A percentile compares a stretch with the other conserved stretches of the same genome.
Evolutionary conservation across 176 grass and related monocot genomes (phyloP).

Genomic region (Bothriochloa decipiens): DNA sequence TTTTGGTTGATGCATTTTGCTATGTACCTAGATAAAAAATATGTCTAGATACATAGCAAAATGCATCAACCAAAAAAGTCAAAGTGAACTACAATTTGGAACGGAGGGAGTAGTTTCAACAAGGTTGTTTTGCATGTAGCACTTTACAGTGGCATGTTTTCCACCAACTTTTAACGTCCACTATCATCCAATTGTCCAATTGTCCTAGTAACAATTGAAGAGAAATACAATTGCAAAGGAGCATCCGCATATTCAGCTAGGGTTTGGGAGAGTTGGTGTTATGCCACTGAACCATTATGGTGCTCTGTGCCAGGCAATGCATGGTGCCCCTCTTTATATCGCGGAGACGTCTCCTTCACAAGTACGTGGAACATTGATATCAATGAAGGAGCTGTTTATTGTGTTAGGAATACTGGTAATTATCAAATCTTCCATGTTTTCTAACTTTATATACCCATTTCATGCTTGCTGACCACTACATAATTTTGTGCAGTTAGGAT

Average conservation of each 20-base stretch:
- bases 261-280: not conserved
- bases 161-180: not conserved
- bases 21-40: too few relatives aligned
- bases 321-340: constrained; percentile 94
- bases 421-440: constrained; percentile 15
- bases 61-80: too few relatives aligned
- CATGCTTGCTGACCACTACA: constrained; percentile 29
- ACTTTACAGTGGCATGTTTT: constrained; percentile 4
- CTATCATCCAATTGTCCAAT: not conserved
- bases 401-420: constrained; percentile 95
- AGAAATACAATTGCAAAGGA: constrained; percentile 24
- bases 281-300: constrained; percentile 29
- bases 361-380: constrained; percentile 97
- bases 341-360: constrained; percentile 88
- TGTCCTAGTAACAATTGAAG: constrained; percentile 3
- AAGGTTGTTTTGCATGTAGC: not conserved
- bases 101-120: not conserved
- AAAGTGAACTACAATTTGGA: too few relatives aligned
- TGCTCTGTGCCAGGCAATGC: constrained; percentile 82
- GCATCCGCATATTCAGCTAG: constrained; percentile 15
- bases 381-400: constrained; percentile 96
- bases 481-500: constrained; percentile 71
- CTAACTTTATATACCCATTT: not conserved
- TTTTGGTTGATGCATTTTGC: too few relatives aligned
- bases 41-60: too few relatives aligned